phyloP scores from a whole-genome alignment of 495 filamentous ascomycete genomes.

The Pseudomonodictys pantanalensis region DNA sequence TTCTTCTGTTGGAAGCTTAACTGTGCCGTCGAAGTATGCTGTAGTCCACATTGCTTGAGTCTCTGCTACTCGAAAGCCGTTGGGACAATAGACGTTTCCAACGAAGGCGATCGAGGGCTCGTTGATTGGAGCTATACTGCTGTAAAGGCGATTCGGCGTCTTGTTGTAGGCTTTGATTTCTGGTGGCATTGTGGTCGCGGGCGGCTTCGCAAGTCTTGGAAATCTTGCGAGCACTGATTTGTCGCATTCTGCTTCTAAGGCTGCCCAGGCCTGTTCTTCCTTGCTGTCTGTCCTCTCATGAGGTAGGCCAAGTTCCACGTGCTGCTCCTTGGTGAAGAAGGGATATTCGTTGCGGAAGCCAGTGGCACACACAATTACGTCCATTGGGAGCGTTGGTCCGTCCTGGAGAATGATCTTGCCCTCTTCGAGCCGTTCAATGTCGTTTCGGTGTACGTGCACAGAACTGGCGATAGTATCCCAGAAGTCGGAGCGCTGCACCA shows the following conservation, averaged over 20 bases:
- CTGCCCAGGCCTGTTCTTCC: background rate
- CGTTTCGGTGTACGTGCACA: constrained; percentile 6
- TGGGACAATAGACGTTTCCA: background rate
- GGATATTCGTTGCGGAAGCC: constrained; percentile 6
- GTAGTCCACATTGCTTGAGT: constrained; percentile 7
- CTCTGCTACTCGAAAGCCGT: constrained; percentile 3
- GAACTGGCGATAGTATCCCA: constrained; percentile 3
- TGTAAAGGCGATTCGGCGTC: constrained; percentile 9
- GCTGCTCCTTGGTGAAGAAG: constrained; percentile 1
- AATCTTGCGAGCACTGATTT: background rate
- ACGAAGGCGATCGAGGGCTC: constrained; percentile 7
- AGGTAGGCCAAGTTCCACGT: background rate
- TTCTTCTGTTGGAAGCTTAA: background rate
- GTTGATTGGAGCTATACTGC: background rate
- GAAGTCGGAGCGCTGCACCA: constrained; percentile 9
- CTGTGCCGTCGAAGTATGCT: background rate
- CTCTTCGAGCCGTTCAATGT: background rate
- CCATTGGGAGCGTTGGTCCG: background rate
- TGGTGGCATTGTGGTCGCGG: background rate
- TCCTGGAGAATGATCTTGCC: background rate
- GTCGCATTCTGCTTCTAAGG: background rate
- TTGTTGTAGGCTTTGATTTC: background rate
- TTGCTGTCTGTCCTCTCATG: background rate
- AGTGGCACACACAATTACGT: constrained; percentile 5
- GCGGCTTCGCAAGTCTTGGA: background rate